A percentile compares a stretch with the other conserved stretches of the same genome.
phyloP scores from a whole-genome alignment of 768 basidiomycete genomes.

The Hygrophoropsis aurantiaca region DNA sequence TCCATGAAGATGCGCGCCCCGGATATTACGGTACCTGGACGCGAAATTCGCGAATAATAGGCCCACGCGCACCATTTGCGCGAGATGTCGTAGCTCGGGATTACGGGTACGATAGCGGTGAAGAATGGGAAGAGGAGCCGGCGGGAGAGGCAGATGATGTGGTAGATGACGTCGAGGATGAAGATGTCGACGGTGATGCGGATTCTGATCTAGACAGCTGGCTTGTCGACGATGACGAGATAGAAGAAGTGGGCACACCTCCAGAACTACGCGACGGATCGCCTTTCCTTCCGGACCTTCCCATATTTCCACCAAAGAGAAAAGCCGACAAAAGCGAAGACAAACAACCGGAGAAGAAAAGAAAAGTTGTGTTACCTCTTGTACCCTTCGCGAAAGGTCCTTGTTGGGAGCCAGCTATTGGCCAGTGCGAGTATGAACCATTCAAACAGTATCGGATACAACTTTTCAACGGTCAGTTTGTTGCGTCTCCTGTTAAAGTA shows the following conservation, averaged over 20 bases:
- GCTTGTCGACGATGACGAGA: slow-evolving; percentile 66
- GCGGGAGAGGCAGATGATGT: slow-evolving; percentile 76
- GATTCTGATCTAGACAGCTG: slow-evolving; percentile 40
- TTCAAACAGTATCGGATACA: slow-evolving; percentile 77
- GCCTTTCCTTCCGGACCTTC: slow-evolving; percentile 27
- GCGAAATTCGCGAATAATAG: slow-evolving; percentile 71
- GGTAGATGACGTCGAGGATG: slow-evolving; percentile 60
- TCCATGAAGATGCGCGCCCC: slow-evolving; percentile 81
- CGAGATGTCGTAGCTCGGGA: slow-evolving; percentile 77
- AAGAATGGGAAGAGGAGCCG: slow-evolving; percentile 93
- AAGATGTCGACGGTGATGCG: slow-evolving; percentile 57
- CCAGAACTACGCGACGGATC: slow-evolving; percentile 39
- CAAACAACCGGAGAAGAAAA: slow-evolving; percentile 59
- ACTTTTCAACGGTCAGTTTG: slow-evolving; percentile 74
- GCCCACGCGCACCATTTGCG: slow-evolving; percentile 81
- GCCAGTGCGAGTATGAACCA: slow-evolving; percentile 64
- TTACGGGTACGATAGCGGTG: slow-evolving; percentile 92
- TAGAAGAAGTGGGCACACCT: slow-evolving; percentile 52
- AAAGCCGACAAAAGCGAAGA: slow-evolving; percentile 57
- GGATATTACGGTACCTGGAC: slow-evolving; percentile 97
- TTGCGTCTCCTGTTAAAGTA: not conserved
- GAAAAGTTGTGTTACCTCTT: slow-evolving; percentile 75
- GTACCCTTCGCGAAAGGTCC: slow-evolving; percentile 84
- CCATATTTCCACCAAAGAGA: slow-evolving; percentile 51
- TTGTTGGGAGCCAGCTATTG: slow-evolving; percentile 71